phyloP scores from a whole-genome alignment of 768 basidiomycete species.

The Phlegmacium glaucopus region DNA sequence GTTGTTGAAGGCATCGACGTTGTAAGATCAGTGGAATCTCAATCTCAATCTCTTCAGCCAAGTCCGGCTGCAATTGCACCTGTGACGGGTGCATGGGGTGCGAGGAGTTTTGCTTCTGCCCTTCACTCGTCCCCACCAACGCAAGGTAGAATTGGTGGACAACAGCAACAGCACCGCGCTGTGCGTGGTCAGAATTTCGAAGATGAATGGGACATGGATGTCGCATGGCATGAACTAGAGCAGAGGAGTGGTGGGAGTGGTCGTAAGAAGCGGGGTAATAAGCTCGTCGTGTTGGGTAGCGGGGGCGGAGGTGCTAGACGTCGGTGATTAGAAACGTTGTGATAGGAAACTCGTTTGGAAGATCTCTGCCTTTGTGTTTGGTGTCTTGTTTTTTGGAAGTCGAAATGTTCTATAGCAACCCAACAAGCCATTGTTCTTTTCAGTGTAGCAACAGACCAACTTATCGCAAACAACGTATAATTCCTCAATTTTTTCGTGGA shows the following conservation, averaged over 20 bases:
- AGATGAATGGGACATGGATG: slow-evolving; percentile 78
- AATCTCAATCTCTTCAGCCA: slow-evolving; percentile 1
- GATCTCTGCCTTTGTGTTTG: neutral
- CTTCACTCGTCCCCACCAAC: slow-evolving; percentile 46
- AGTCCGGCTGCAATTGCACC: neutral
- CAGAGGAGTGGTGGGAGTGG: slow-evolving; percentile 39
- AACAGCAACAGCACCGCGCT: slow-evolving; percentile 21
- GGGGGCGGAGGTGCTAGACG: slow-evolving; percentile 55
- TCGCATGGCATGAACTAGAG: slow-evolving; percentile 81
- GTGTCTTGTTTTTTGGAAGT: too few relatives aligned
- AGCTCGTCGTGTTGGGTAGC: slow-evolving; percentile 70
- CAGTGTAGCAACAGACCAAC: slow-evolving; percentile 27
- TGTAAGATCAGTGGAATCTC: neutral
- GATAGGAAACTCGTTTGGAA: too few relatives aligned
- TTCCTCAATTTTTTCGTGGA: too few relatives aligned
- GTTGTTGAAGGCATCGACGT: slow-evolving; percentile 10
- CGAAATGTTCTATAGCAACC: slow-evolving; percentile 2
- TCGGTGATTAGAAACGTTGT: slow-evolving; percentile 28
- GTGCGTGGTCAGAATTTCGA: slow-evolving; percentile 30
- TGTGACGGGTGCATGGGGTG: slow-evolving; percentile 67
- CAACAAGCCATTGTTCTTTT: slow-evolving; percentile 3
- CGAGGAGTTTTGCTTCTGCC: slow-evolving; percentile 79
- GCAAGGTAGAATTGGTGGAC: slow-evolving; percentile 4
- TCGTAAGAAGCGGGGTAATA: slow-evolving; percentile 59
- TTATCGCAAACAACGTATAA: slow-evolving; percentile 5